A percentile compares a stretch with the other conserved stretches of the same genome.
These are phyloP conservation scores for Meyerozyma smithsonii DNA, from an alignment of 1,139 yeast genomes.

Conservation along the genomic window DNA sequence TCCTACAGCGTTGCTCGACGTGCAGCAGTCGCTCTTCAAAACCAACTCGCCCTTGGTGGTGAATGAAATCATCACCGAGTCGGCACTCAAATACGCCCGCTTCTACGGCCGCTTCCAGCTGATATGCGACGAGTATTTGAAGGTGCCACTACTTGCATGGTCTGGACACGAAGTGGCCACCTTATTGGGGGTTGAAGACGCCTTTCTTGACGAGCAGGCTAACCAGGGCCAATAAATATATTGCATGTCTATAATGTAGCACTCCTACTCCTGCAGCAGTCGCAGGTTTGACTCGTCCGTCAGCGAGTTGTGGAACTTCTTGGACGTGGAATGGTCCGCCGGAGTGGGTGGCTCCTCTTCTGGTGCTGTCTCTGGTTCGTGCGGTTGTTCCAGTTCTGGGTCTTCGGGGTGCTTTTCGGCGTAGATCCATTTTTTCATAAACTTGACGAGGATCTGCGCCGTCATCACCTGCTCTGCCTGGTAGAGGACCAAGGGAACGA, in stretches of 20 bases:
- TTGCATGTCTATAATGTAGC: no score
- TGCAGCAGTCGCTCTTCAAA: slow-evolving; percentile 52
- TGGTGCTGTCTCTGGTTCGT: neutral
- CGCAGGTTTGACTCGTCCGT: neutral
- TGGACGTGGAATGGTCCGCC: neutral
- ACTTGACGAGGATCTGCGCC: slow-evolving; percentile 64
- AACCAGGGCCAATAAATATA: neutral
- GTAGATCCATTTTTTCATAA: slow-evolving; percentile 62
- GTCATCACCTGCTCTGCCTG: slow-evolving; percentile 83
- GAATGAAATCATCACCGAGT: slow-evolving; percentile 46
- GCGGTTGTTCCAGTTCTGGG: neutral
- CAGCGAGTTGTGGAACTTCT: neutral
- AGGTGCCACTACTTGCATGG: slow-evolving; percentile 43
- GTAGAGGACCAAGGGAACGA: slow-evolving; percentile 78
- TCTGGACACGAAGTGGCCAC: slow-evolving; percentile 57
- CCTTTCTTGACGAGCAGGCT: slow-evolving; percentile 9
- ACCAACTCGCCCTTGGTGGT: slow-evolving; percentile 61
- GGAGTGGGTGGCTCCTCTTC: neutral
- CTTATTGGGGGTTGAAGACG: slow-evolving; percentile 54
- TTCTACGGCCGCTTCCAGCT: slow-evolving; percentile 47
- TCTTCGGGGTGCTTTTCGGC: slow-evolving; percentile 22
- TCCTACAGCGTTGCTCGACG: slow-evolving; percentile 60
- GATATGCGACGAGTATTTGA: slow-evolving; percentile 39
- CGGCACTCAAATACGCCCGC: slow-evolving; percentile 45
- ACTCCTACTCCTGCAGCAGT: no score